phyloP scores from a whole-genome alignment of 139 green algal genomes.

The Asterochloris erici region DNA sequence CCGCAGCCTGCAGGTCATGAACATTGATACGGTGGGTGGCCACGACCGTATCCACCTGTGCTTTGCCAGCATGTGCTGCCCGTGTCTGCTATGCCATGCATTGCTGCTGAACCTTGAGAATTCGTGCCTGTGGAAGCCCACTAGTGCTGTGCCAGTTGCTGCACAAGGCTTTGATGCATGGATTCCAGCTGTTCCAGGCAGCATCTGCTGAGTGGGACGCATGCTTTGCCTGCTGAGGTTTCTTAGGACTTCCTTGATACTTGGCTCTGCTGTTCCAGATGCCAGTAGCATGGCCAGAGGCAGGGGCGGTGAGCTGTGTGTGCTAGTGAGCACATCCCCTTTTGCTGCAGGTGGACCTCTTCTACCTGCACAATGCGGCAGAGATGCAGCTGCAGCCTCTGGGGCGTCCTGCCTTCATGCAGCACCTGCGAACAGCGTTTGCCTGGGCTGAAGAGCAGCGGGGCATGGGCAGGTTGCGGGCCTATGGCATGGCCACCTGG shows the following conservation, averaged over 20 bases:
- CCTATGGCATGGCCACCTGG: constrained; percentile 70
- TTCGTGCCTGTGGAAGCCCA: no score
- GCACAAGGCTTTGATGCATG: no score
- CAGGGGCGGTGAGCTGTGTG: background rate
- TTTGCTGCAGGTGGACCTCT: constrained; percentile 53
- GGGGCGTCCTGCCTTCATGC: constrained; percentile 38
- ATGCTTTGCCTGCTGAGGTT: no score
- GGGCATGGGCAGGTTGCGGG: constrained; percentile 28
- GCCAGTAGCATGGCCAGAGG: background rate
- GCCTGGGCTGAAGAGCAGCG: constrained; percentile 19
- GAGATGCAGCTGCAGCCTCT: constrained; percentile 47
- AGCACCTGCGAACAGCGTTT: constrained; percentile 34
- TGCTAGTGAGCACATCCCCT: background rate
- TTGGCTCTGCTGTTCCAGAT: background rate
- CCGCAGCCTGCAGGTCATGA: constrained; percentile 39
- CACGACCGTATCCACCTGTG: no score
- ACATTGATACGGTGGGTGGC: constrained; percentile 42
- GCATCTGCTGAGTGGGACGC: no score
- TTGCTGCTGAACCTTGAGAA: no score
- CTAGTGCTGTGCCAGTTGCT: no score
- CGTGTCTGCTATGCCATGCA: no score
- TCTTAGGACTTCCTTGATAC: no score
- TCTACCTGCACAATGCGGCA: constrained; percentile 74
- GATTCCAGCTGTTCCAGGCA: no score
- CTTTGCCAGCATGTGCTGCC: no score